Conservation (phyloP, 2,329 filamentous ascomycete species). For the Ophiostoma piceae region DNA sequence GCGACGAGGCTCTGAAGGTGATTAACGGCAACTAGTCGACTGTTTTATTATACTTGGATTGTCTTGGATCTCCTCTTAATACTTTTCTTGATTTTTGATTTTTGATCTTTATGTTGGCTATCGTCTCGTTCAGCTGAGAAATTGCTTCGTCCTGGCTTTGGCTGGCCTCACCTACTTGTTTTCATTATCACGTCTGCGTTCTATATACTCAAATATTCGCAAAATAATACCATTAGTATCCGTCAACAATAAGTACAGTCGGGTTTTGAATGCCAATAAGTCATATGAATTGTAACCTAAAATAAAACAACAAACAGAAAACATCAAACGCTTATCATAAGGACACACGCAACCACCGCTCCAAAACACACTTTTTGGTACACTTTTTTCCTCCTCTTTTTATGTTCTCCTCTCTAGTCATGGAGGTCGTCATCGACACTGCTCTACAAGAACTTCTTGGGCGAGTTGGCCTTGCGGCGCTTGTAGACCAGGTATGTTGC, state of each 20-base stretch:
- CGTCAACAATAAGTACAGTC: background rate
- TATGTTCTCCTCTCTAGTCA: background rate
- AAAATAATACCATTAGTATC: no score
- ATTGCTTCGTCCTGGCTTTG: background rate
- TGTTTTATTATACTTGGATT: background rate
- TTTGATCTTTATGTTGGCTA: background rate
- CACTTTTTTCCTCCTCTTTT: background rate
- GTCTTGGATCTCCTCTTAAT: background rate
- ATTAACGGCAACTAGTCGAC: constrained; percentile 40
- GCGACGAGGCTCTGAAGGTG: constrained; percentile 61
- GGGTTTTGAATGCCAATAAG: no score
- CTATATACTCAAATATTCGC: background rate
- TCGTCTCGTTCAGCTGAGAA: background rate
- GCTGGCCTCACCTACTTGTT: background rate
- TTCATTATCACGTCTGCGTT: background rate
- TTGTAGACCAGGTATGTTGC: constrained; percentile 73
- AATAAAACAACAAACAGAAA: background rate
- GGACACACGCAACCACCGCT: background rate
- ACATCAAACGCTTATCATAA: background rate
- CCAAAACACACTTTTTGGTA: background rate
- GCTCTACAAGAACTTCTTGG: constrained; percentile 84
- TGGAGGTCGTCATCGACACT: background rate
- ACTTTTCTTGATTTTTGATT: background rate
- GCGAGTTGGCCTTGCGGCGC: constrained; percentile 64
- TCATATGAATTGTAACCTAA: background rate